Base-by-base conservation (phyloP, 805 yeast genomes). In the Nakazawaea anatomiae region DNA sequence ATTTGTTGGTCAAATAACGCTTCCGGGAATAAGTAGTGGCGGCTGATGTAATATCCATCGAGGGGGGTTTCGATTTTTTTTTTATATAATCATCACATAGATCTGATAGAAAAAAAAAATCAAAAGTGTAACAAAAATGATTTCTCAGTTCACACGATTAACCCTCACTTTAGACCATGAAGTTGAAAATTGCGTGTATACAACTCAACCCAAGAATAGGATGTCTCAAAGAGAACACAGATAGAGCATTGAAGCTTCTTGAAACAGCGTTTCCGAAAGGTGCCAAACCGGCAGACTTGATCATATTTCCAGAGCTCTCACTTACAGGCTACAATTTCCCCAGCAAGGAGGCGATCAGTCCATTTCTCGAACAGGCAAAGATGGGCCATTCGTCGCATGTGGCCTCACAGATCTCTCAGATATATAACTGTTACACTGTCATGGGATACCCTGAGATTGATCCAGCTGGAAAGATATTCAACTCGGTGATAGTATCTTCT, bases 241-340 rank as follows among this genome's bases (percentile, higher is more conserved):
- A 65, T 5, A 71, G 76, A 39, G 82, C 87, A 1, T 57, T 70
- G 45, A 49, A 55, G 2, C 57, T 83, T 5, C 55, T 82, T 10
- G 65, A 69, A 8, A 57, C 60, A 42, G 64, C 58, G 42, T 63
- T 64, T 53, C 50, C 34, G 57, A 60, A 40, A 51, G 54, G 36
- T 29, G 28, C 25, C 43, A 57, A 58, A 39, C 62, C 64, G 6
- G 79, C 82, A 1, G 95, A 89, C 61, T 57, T 90, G n/a, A 64
- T 90, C 6, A 77, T 90, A 1, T 73, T 91, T 6, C 96, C 97
- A 0, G 97, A 90, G 60, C 67, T 90, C 46, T 89, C 95, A 0
- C 67, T 91, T 10, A 86, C 96, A 0, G 96, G 97, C 0, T 90
- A 90, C 63, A 85, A 84, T 59, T 91, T 85, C 66, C 61, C 65